A percentile compares a stretch with the other conserved stretches of the same genome.
Evolutionary conservation across 2,329 filamentous ascomycete species (phyloP).

Genomic region (Botrytis galanthina): DNA sequence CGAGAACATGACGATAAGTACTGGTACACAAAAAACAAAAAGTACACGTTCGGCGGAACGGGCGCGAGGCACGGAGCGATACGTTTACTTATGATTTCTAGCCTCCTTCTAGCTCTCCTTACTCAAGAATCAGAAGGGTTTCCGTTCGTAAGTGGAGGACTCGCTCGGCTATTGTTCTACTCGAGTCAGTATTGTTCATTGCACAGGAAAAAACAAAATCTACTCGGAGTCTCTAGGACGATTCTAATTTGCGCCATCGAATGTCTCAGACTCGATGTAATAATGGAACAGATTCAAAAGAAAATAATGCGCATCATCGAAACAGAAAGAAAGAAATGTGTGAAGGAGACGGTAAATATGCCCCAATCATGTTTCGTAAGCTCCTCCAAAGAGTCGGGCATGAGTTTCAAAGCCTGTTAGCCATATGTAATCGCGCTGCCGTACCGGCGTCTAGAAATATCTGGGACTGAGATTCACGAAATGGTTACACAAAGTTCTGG

Average conservation of each 20-base stretch:
- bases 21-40: background rate
- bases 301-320: background rate
- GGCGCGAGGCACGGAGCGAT: conserved; percentile 1
- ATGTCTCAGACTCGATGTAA: conserved; percentile 2
- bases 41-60: background rate
- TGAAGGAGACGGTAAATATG: background rate
- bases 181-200: conserved; percentile 5
- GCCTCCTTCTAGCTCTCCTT: background rate
- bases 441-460: background rate
- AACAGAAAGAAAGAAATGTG: background rate
- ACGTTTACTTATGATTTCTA: background rate
- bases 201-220: background rate
- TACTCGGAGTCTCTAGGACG: background rate
- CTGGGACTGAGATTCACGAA: background rate
- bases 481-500: background rate
- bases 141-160: background rate
- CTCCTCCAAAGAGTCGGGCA: background rate
- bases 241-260: background rate
- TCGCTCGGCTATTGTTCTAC: background rate
- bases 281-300: background rate
- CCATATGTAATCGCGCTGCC: background rate
- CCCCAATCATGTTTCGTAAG: background rate
- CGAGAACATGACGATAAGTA: background rate
- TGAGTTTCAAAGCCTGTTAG: background rate
- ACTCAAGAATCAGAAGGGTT: background rate